Evolutionary conservation across 2,329 filamentous ascomycete species (phyloP).

Genomic region (Hortaea sp.): DNA sequence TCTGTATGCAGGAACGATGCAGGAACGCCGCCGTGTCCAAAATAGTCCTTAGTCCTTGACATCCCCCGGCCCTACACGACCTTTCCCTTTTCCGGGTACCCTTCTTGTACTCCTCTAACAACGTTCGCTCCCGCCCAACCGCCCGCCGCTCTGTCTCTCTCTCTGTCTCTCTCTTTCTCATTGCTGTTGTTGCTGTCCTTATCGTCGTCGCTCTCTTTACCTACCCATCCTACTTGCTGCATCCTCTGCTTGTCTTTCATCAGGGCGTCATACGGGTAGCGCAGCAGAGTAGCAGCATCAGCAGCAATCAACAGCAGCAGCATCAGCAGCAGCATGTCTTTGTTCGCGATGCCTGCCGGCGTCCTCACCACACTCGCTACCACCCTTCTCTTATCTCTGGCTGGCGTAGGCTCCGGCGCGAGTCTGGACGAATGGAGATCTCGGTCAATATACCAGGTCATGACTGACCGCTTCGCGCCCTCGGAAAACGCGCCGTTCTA

Average conservation of each 20-base stretch:
- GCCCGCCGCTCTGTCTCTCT: neutral
- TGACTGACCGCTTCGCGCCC: constrained; percentile 43
- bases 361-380: neutral
- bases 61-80: too few relatives aligned
- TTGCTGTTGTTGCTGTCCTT: neutral
- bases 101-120: neutral
- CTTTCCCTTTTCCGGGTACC: too few relatives aligned
- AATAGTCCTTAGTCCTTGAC: neutral
- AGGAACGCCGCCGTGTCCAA: neutral
- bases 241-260: too few relatives aligned
- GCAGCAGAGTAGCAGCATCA: too few relatives aligned
- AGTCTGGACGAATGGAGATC: constrained; percentile 38
- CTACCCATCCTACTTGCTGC: too few relatives aligned
- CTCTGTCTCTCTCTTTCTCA: neutral
- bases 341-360: neutral
- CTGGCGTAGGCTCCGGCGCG: neutral
- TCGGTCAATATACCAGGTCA: constrained; percentile 48
- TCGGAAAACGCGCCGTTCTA: neutral
- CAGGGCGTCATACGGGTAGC: too few relatives aligned
- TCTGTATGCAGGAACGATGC: neutral
- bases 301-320: neutral
- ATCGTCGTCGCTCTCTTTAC: too few relatives aligned
- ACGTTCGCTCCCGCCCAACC: neutral
- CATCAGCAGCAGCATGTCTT: neutral
- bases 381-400: neutral